phyloP scores from a whole-genome alignment of 768 basidiomycete species.

The Panaeolus cyanescens region DNA sequence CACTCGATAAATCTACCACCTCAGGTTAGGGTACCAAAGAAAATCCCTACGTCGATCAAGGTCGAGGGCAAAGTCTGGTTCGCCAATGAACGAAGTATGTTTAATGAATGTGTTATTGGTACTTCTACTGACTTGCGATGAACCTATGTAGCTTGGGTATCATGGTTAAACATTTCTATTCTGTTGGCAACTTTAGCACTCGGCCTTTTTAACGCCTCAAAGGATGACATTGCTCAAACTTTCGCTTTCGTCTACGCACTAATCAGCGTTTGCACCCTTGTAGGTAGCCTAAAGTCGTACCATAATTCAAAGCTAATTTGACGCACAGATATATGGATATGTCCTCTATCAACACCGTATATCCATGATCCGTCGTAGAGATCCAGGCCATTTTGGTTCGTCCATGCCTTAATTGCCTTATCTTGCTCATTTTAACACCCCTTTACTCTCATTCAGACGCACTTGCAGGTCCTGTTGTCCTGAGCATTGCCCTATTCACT shows the following conservation, averaged over 20 bases:
- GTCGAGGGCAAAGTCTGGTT: slow-evolving; percentile 98
- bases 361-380: slow-evolving; percentile 86
- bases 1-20: slow-evolving; percentile 72
- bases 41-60: slow-evolving; percentile 77
- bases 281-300: slow-evolving; percentile 26
- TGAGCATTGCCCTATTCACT: slow-evolving; percentile 82
- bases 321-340: slow-evolving; percentile 78
- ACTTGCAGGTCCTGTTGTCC: slow-evolving; percentile 78
- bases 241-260: slow-evolving; percentile 86
- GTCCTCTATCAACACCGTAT: slow-evolving; percentile 84
- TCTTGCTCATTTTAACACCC: background rate
- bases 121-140: background rate
- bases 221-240: slow-evolving; percentile 64
- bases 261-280: slow-evolving; percentile 74
- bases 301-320: background rate
- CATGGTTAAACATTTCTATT: slow-evolving; percentile 87
- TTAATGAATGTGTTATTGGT: background rate
- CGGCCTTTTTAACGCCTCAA: slow-evolving; percentile 87
- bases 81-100: slow-evolving; percentile 89
- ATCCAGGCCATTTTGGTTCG: slow-evolving; percentile 88
- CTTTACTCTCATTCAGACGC: slow-evolving; percentile 53
- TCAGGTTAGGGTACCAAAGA: slow-evolving; percentile 76
- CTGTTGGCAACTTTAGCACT: slow-evolving; percentile 84
- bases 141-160: slow-evolving; percentile 72
- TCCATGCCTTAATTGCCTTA: slow-evolving; percentile 6